Conservation (phyloP, 2,329 filamentous ascomycete genomes). For the Zasmidium cellare region DNA sequence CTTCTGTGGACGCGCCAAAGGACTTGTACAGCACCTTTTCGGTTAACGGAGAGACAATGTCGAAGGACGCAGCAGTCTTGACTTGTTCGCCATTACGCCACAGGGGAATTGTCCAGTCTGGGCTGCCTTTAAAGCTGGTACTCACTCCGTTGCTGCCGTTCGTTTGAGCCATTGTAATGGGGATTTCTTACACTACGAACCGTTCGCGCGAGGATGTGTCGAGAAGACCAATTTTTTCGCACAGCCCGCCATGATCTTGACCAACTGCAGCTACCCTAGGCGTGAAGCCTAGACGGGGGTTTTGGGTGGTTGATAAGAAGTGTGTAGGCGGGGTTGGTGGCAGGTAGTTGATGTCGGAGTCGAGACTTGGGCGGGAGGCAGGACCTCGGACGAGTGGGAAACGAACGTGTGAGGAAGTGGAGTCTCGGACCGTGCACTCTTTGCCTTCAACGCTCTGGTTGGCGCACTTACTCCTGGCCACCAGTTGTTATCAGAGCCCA, state of each 20-base stretch:
- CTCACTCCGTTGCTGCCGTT: background rate
- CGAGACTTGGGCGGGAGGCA: no score
- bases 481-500: background rate
- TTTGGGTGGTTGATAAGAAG: no score
- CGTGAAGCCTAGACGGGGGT: no score
- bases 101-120: constrained; percentile 37
- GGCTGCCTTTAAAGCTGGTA: constrained; percentile 5
- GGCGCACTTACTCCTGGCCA: background rate
- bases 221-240: no score
- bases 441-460: background rate
- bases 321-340: no score
- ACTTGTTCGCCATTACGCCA: constrained; percentile 49
- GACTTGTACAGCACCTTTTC: constrained; percentile 55
- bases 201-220: background rate
- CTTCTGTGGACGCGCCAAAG: constrained; percentile 56
- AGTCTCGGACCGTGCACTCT: constrained; percentile 1
- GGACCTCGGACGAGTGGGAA: background rate
- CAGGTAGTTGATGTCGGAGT: no score
- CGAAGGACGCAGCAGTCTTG: constrained; percentile 48
- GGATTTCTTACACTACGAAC: background rate
- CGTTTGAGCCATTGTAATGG: constrained; percentile 1
- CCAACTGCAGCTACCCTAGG: no score
- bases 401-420: no score
- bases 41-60: constrained; percentile 57
- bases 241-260: no score